Evolutionary conservation across 2,329 filamentous ascomycete genomes (phyloP).

Genomic region (Neopestalotiopsis clavispora): DNA sequence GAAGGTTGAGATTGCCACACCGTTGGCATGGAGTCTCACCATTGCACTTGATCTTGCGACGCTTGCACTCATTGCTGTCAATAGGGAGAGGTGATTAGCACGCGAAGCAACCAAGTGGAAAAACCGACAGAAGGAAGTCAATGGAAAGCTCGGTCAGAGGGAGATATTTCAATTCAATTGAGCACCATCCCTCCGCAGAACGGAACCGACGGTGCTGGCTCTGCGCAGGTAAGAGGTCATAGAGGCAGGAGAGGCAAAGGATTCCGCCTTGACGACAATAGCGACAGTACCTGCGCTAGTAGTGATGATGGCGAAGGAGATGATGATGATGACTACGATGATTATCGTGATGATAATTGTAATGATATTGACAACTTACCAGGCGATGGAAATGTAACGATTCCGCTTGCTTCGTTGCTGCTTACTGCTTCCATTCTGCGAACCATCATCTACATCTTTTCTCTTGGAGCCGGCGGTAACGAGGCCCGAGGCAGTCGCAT

Average conservation of each 20-base stretch:
- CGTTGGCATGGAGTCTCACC: conserved; percentile 71
- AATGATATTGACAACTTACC: conserved; percentile 46
- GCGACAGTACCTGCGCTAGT: too few relatives aligned
- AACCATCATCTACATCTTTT: conserved; percentile 31
- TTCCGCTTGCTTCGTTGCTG: conserved; percentile 66
- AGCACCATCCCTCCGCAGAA: too few relatives aligned
- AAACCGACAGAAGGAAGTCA: too few relatives aligned
- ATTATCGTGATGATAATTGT: neutral
- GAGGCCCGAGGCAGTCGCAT: conserved; percentile 4
- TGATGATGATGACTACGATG: neutral
- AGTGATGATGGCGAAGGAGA: neutral
- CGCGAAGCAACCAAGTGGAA: neutral
- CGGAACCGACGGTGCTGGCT: too few relatives aligned
- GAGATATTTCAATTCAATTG: too few relatives aligned
- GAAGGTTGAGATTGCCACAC: conserved; percentile 70
- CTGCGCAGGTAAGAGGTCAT: too few relatives aligned
- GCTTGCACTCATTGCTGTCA: conserved; percentile 72
- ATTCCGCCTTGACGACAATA: too few relatives aligned
- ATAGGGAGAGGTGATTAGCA: neutral
- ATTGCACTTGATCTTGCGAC: conserved; percentile 78
- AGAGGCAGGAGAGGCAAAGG: too few relatives aligned
- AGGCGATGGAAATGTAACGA: conserved; percentile 67
- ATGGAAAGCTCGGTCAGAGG: too few relatives aligned
- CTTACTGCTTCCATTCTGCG: conserved; percentile 36
- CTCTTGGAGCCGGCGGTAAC: conserved; percentile 25